Base-by-base conservation (phyloP, 2,329 filamentous ascomycete species). In the Calonectria multiphialidica region DNA sequence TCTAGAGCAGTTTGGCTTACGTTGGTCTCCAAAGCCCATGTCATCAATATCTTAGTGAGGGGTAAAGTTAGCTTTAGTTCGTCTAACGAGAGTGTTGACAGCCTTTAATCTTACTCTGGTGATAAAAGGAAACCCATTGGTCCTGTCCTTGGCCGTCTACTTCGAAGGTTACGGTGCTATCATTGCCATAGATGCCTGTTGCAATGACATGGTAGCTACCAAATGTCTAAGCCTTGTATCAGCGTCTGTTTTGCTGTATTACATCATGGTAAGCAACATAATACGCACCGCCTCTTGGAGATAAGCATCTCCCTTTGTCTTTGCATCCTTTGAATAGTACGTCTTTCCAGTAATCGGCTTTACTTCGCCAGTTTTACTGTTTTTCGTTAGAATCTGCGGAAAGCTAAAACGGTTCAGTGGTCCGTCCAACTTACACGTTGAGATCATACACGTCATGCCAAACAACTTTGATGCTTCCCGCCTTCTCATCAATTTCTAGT, bases 11-110 rank as follows among this genome's bases (percentile, higher is more conserved):
- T 8, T 12, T 2, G 6, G 77, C 80, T 82, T 78, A 83, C 81
- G 86, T 70, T 87, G 86, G 64, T 88, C 87, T 1, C 90, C 90
- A 67, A 89, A 91, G 3, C 89, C 90, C 88, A 91, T 90, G 70
- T 91, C 90, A 62, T 91, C 90, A 2, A 84, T 90, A 79, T 91
- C 80, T 81, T 23, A n/a, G 35, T 8, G 4, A 6, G 15, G 16
- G 13, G 3, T 6, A 15, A 1, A n/a, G 3, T n/a, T 3, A 21
- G 2, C 10, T 9, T 15, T 37, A 5, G 13, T 23, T 3, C n/a
- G 53, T 40, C 10, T 3, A 12, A 18, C 3, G 9, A 7, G 2
- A 12, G 12, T 30, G 1, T 15, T 10, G 25, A 12, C 3, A 7
- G 1, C 15, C 2, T 33, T 13, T 23, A 2, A 18, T n/a, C 59